Evolutionary conservation across 2,329 filamentous ascomycete species (phyloP).

Genomic region (Colletotrichum neosansevieriae): DNA sequence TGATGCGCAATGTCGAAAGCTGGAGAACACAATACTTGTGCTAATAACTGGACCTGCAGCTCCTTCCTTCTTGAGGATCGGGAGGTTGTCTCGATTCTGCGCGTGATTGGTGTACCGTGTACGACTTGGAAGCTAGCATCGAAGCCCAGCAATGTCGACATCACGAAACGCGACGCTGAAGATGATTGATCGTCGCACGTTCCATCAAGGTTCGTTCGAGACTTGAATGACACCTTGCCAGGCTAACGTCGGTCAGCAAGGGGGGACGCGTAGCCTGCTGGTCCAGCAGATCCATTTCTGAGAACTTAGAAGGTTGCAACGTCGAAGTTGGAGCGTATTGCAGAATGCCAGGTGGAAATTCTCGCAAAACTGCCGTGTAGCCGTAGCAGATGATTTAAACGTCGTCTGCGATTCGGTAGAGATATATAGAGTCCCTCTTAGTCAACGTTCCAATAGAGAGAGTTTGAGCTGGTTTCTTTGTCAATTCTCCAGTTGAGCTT

Average conservation of each 20-base stretch:
- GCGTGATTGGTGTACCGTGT: not conserved
- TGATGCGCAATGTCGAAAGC: not conserved
- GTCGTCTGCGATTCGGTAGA: not conserved
- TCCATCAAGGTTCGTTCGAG: slow-evolving; percentile 25
- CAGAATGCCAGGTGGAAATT: not conserved
- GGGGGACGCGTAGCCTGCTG: not conserved
- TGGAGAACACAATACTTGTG: not conserved
- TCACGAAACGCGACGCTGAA: not conserved
- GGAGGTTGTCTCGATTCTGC: not conserved
- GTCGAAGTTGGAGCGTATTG: not conserved
- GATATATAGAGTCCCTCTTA: slow-evolving; percentile 6
- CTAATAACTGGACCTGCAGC: not conserved
- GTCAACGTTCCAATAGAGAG: slow-evolving; percentile 8
- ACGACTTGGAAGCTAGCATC: not conserved
- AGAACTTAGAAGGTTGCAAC: slow-evolving; percentile 15
- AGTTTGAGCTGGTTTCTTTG: slow-evolving; percentile 31
- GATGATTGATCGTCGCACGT: slow-evolving; percentile 1
- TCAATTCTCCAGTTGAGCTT: slow-evolving; percentile 8
- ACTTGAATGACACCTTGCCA: slow-evolving; percentile 2
- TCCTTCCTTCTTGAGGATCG: not conserved
- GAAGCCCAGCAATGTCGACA: not conserved
- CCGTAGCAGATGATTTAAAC: not conserved
- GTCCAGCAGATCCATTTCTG: not conserved
- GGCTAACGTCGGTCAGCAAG: not conserved
- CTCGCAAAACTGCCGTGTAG: slow-evolving; percentile 15